Evolutionary conservation across 2,329 filamentous ascomycete genomes (phyloP), one percentile per base, ranked within the genome.

Genomic region (Cladophialophora chaetospira): DNA sequence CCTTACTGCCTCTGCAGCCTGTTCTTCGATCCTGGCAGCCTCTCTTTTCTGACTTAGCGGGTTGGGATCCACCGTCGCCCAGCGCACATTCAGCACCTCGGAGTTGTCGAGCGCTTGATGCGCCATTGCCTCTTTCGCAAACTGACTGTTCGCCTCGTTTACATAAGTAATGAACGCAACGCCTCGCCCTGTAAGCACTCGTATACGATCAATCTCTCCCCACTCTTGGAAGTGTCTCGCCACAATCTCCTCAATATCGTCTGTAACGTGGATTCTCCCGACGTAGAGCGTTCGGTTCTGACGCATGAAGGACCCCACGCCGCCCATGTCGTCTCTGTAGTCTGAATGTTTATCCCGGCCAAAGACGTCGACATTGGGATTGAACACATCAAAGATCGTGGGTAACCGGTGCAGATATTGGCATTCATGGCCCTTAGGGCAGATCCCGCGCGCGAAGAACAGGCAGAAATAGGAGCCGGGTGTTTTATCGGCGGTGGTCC

Each of bases 291-390:
- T 99, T 28, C 94, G 82, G 70, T 99, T 99, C 69, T 96, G 89
- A 19, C 94, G 82, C 84, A 92, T 88, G 69, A 99, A 99, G 60
- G 85, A 91, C 23, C 94, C 94, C 2, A 97, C 91, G 63, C 95
- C 95, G 51, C 93, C 92, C 94, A 99, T 97, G 72, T 97, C 93
- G 71, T 97, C 93, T 67, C 92, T 81, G 74, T 97, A 97, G 69
- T 96, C 93, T 61, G 84, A 88, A 69, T 91, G 89, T 77, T 96
- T 96, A 79, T 97, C 93, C 57, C 93, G 82, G 1, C 91, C 91
- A 69, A 99, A 99, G 69, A 91, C 96, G 75, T 99, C 94, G 17
- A 96, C 86, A 66, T 97, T 97, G 1, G 89, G 89, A 60, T 93
- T 94, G 75, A 93, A 97, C 10, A 96, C 80, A 72, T 97, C 94